A percentile compares a stretch with the other conserved stretches of the same genome.
Conservation (phyloP, 2,329 filamentous ascomycete species). For the Nigrograna mackinnonii region DNA sequence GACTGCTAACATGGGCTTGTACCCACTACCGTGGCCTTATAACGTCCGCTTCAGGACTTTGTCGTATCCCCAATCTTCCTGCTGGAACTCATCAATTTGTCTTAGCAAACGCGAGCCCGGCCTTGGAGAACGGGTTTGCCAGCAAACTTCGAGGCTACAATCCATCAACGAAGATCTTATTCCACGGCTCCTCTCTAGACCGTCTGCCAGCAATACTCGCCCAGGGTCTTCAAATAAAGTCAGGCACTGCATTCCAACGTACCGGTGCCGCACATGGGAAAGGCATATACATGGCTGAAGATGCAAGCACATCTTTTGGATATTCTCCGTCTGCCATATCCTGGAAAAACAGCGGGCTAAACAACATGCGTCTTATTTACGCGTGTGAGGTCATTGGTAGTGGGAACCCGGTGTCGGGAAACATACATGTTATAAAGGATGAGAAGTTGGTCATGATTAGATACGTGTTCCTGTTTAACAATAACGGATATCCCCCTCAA, state of each 20-base stretch:
- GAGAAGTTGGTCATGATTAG: constrained; percentile 33
- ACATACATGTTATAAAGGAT: constrained; percentile 32
- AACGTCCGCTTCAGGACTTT: constrained; percentile 23
- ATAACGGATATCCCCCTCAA: constrained; percentile 14
- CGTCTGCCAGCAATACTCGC: constrained; percentile 34
- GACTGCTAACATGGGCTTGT: constrained; percentile 32
- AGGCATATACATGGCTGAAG: constrained; percentile 36
- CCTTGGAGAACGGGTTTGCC: constrained; percentile 24
- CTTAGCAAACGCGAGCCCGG: constrained; percentile 29
- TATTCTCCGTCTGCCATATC: constrained; percentile 22
- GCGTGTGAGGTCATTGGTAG: constrained; percentile 31
- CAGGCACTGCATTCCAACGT: constrained; percentile 31
- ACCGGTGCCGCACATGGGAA: constrained; percentile 34
- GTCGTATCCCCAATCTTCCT: constrained; percentile 30
- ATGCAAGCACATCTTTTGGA: constrained; percentile 24
- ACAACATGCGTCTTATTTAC: constrained; percentile 30
- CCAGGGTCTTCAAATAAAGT: constrained; percentile 27
- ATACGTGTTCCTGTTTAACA: constrained; percentile 32
- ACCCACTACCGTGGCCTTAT: constrained; percentile 32
- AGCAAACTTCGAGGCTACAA: constrained; percentile 10
- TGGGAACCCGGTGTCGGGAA: constrained; percentile 15
- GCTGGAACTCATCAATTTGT: constrained; percentile 35
- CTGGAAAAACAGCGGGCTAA: constrained; percentile 29
- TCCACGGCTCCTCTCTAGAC: constrained; percentile 37
- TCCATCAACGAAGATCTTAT: constrained; percentile 25